Base-by-base conservation (phyloP, 805 yeast genomes). In the Myxozyma melibiosi region DNA sequence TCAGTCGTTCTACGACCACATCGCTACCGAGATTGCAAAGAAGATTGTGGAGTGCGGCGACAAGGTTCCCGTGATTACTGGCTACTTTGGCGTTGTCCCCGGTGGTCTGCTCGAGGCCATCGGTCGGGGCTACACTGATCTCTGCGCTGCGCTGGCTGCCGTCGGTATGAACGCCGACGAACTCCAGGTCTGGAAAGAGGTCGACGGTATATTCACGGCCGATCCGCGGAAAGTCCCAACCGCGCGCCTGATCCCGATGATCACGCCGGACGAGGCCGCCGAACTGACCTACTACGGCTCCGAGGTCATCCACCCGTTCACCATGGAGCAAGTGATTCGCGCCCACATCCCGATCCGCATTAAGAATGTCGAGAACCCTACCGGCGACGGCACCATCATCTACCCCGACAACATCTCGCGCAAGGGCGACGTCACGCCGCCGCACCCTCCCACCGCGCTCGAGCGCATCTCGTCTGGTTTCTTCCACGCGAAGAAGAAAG, bases 191-290 rank as follows among this genome's bases (percentile, higher is more conserved):
- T 94, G 99, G 99, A 94, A 94, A 68, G 99, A 94, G 76, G 99
- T 94, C 51, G 99, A 94, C 71, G 99, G 99, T 67, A 94, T 94
- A 38, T 94, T 94, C 77, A 91, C 98, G 0, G 99, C 99, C 2
- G 99, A 94, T 71, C 99, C 99, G 39, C 80, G 99, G 60, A 94
- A 94, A 67, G 98, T 94, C 28, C 86, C 90, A 35, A 84, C 83
- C 54, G 99, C 99, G 2, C 80, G 96, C 66, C 77, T 92, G 50
- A 78, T 94, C 63, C 82, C 84, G 56, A 83, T 90, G 51, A 97
- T 94, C 62, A 94, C 98, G 0, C 99, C 99, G 3, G 98, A 94
- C 70, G 99, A 94, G 76, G 99, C 99, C 3, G 94, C 98, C 0
- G 99, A 94, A 76, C 81, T 94, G 72, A 94, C 99, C 1, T 94